Conservation (phyloP, 2,329 filamentous ascomycete species). For the Trichoderma guizhouense region DNA sequence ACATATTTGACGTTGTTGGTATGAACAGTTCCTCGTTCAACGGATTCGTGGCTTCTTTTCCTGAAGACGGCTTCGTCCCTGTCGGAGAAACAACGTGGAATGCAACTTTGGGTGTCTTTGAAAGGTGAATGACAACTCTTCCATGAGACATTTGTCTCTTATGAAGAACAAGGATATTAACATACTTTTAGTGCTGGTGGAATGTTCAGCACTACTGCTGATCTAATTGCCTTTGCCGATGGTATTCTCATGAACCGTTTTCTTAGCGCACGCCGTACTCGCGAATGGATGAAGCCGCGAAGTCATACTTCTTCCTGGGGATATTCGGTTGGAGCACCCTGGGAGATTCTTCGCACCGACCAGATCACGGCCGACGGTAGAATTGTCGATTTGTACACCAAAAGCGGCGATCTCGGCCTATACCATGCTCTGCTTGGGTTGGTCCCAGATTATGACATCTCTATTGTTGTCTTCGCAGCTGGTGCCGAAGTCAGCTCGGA, state of each 20-base stretch:
- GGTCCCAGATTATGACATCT: conserved; percentile 42
- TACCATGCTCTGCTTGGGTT: conserved; percentile 39
- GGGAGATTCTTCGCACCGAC: conserved; percentile 43
- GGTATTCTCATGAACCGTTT: conserved; percentile 43
- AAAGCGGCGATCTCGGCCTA: conserved; percentile 37
- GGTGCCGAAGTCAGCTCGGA: conserved; percentile 27
- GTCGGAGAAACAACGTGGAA: conserved; percentile 34
- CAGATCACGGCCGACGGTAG: conserved; percentile 34
- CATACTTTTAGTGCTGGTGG: conserved; percentile 32
- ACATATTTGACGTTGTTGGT: not conserved
- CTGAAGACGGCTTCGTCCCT: conserved; percentile 35
- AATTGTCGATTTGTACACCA: conserved; percentile 43
- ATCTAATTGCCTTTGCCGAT: conserved; percentile 40
- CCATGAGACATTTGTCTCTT: rapidly evolving
- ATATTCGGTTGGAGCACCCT: conserved; percentile 41
- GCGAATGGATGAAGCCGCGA: conserved; percentile 43
- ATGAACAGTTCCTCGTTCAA: conserved; percentile 18
- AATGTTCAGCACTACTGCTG: conserved; percentile 40
- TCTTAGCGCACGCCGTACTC: conserved; percentile 37
- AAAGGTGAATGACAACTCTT: not conserved
- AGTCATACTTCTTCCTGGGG: conserved; percentile 34
- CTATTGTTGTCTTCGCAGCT: conserved; percentile 14
- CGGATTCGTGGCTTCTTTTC: conserved; percentile 29
- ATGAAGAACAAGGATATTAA: not conserved
- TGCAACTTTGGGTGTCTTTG: conserved; percentile 32